Evolutionary conservation across 257 asterid species (phyloP), one percentile per base, ranked within the genome.

Genomic region (Paulownia fortunei): DNA sequence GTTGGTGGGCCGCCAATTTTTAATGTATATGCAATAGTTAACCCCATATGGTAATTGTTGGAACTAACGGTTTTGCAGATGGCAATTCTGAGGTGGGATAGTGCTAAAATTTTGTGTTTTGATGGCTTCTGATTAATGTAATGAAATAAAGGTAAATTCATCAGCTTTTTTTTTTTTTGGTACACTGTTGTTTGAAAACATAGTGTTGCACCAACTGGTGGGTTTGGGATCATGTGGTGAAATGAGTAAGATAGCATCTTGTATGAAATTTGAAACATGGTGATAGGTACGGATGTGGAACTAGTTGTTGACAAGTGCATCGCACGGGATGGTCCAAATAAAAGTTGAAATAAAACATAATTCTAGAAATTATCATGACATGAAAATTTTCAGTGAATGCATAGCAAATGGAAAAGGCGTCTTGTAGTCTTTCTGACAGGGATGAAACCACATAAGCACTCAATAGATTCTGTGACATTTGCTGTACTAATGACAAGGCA

Each of bases 161-260:
- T 23, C 37, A 21, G 16, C 7, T 23, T 10, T n/a, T n/a, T n/a
- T n/a, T 4, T 4, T 69, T 75, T 62, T 27, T 6, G 15, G 64
- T 69, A 36, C 37, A 27, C 39, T 32, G n/a, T 47, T 61, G 11
- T 61, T 16, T 23, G 42, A 30, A 59, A 75, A 23, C 54, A 21
- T 62, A 39, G 69, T 30, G 64, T 27, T 68, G 59, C 19, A 47
- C 13, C 55, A 16, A 23, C 63, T 42, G 9, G 12, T 62, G 47
- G 74, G 41, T 62, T 75, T 69, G 30, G 34, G 39, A 69, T 69
- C 36, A 19, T 27, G 36, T n/a, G 77, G 51, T 42, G 21, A 51
- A 24, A 32, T 49, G 39, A 52, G 11, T 21, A 51, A 24, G 46
- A 47, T 52, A 12, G 36, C n/a, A 58, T 55, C 15, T 58, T 59